phyloP scores from a whole-genome alignment of 345 rosid species.

The Tarenaya hassleriana region DNA sequence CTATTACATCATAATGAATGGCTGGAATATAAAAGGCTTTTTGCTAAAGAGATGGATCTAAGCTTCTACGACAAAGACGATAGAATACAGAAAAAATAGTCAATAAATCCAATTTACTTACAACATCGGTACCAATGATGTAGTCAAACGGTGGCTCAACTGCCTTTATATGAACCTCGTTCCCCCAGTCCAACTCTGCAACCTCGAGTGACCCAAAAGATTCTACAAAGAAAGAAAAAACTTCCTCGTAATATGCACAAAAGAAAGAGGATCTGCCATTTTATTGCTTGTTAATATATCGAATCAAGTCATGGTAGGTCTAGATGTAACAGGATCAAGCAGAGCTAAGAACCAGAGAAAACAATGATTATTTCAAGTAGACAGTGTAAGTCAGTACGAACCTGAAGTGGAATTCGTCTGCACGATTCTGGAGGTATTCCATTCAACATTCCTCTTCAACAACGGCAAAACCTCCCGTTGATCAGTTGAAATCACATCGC shows the following conservation, averaged over 20 bases:
- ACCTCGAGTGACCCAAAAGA: slow-evolving; percentile 82
- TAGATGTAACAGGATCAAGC: slow-evolving; percentile 7
- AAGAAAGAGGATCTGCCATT: not conserved
- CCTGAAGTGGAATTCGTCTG: slow-evolving; percentile 71
- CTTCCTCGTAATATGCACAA: slow-evolving; percentile 7
- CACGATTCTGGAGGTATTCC: slow-evolving; percentile 62
- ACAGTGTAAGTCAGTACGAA: slow-evolving; percentile 15
- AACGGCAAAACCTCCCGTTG: slow-evolving; percentile 74
- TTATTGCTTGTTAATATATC: not conserved
- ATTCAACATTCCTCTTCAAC: slow-evolving; percentile 70
- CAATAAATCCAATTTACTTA: slow-evolving; percentile 33
- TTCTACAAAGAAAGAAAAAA: slow-evolving; percentile 36
- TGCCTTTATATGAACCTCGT: slow-evolving; percentile 60
- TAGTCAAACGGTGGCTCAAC: slow-evolving; percentile 84
- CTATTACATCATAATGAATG: no score
- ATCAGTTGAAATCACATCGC: slow-evolving; percentile 79
- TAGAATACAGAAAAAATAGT: not conserved
- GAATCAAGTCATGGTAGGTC: slow-evolving; percentile 1
- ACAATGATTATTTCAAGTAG: slow-evolving; percentile 11
- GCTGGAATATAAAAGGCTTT: no score
- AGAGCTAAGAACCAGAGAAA: slow-evolving; percentile 8
- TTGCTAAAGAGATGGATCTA: no score
- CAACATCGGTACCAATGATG: slow-evolving; percentile 89
- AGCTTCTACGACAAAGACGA: no score
- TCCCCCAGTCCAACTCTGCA: slow-evolving; percentile 88